A percentile compares a stretch with the other conserved stretches of the same genome.
These are phyloP conservation scores for Oryza officinalis DNA, from an alignment of 176 grass and related monocot species.

Conservation along the genomic window DNA sequence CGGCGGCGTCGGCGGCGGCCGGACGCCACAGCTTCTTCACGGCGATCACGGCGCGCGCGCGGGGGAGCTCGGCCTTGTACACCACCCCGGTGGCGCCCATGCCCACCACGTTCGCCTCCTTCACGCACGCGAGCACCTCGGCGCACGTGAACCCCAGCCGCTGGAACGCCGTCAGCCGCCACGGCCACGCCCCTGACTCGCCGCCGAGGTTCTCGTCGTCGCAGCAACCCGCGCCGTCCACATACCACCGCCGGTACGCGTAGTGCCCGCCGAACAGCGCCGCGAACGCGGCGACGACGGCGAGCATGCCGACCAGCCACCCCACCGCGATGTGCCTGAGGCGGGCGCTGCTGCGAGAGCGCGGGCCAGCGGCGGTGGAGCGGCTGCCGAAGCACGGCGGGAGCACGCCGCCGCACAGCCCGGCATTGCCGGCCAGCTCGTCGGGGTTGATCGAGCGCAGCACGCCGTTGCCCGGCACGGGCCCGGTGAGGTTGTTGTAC, in stretches of 20 bases:
- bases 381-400: slow-evolving; percentile 48
- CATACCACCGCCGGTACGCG: slow-evolving; percentile 71
- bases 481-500: slow-evolving; percentile 78
- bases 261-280: slow-evolving; percentile 55
- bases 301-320: slow-evolving; percentile 62
- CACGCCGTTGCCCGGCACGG: slow-evolving; percentile 70
- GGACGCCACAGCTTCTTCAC: slow-evolving; percentile 93
- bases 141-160: slow-evolving; percentile 69
- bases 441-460: slow-evolving; percentile 83
- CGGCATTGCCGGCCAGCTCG: slow-evolving; percentile 73
- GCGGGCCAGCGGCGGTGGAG: slow-evolving; percentile 12
- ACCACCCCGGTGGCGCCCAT: slow-evolving; percentile 92
- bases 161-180: slow-evolving; percentile 87
- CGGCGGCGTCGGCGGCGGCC: background rate
- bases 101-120: slow-evolving; percentile 92
- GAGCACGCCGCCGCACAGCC: slow-evolving; percentile 83
- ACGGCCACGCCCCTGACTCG: slow-evolving; percentile 56
- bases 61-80: slow-evolving; percentile 76
- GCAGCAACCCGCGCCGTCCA: slow-evolving; percentile 40
- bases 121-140: slow-evolving; percentile 83
- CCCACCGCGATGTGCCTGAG: slow-evolving; percentile 51
- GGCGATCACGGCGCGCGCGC: slow-evolving; percentile 54
- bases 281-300: slow-evolving; percentile 33
- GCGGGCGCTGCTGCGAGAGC: slow-evolving; percentile 35
- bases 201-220: slow-evolving; percentile 30